Conservation (phyloP, 2,329 filamentous ascomycete genomes). For the Diaporthe sp. region DNA sequence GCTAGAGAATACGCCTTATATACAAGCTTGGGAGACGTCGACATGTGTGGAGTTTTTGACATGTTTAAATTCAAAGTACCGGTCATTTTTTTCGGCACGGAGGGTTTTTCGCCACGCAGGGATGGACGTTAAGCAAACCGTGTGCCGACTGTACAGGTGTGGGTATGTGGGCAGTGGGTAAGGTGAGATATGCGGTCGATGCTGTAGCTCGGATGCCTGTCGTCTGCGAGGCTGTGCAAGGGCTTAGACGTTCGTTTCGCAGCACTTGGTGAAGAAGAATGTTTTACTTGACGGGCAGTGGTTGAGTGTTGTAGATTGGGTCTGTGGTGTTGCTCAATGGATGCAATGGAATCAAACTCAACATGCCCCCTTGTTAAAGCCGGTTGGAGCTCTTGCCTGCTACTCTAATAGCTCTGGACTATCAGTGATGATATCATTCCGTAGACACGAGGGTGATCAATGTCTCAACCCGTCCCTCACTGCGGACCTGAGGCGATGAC, state of each 20-base stretch:
- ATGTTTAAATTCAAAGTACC: too few relatives aligned
- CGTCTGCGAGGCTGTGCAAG: slow-evolving; percentile 2
- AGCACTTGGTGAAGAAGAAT: neutral
- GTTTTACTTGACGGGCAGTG: neutral
- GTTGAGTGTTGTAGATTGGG: neutral
- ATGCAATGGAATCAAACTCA: neutral
- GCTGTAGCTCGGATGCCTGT: neutral
- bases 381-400: neutral
- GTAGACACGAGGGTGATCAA: slow-evolving; percentile 14
- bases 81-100: too few relatives aligned
- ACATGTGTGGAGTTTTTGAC: too few relatives aligned
- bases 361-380: neutral
- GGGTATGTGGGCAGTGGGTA: slow-evolving; percentile 16
- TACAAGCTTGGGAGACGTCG: too few relatives aligned
- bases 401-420: neutral
- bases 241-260: neutral
- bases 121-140: neutral
- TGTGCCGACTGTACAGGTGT: neutral
- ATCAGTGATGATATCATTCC: slow-evolving; percentile 33
- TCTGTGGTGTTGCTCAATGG: neutral
- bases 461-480: neutral
- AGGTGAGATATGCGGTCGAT: slow-evolving; percentile 11
- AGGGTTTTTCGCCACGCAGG: too few relatives aligned
- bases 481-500: slow-evolving; percentile 27
- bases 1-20: neutral